phyloP scores from a whole-genome alignment of 371 early-diverging fungal genomes.

The Fennellomyces sp. region DNA sequence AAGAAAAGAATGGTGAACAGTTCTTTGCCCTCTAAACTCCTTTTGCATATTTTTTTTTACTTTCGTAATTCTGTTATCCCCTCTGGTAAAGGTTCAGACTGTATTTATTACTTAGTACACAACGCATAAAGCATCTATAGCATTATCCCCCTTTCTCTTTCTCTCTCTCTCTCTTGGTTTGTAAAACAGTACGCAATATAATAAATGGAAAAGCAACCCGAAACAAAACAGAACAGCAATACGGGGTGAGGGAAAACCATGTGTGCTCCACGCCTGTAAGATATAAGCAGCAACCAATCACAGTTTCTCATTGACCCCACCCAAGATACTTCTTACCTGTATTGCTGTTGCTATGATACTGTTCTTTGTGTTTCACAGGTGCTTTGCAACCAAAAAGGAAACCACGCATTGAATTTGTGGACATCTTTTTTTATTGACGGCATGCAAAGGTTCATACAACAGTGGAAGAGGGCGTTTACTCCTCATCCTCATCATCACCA shows the following conservation, averaged over 20 bases:
- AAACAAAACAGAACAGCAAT: too few relatives aligned
- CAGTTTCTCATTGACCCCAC: too few relatives aligned
- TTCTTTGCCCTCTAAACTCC: constrained; percentile 28
- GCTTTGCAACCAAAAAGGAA: constrained; percentile 48
- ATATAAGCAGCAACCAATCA: too few relatives aligned
- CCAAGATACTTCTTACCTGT: too few relatives aligned
- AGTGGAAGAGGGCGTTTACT: constrained; percentile 45
- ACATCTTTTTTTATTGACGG: constrained; percentile 30
- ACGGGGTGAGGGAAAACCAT: too few relatives aligned
- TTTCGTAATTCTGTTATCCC: not conserved
- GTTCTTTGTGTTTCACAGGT: constrained; percentile 38
- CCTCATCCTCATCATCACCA: constrained; percentile 74
- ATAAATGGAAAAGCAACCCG: not conserved
- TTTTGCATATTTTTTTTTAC: not conserved
- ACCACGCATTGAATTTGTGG: constrained; percentile 7
- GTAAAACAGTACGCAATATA: not conserved
- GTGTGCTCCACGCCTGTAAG: too few relatives aligned
- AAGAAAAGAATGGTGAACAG: constrained; percentile 56
- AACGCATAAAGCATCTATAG: not conserved
- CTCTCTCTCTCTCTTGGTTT: not conserved
- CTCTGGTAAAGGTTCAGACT: not conserved
- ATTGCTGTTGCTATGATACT: constrained; percentile 31
- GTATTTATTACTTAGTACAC: not conserved
- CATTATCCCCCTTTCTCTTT: not conserved
- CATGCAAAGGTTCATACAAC: constrained; percentile 56